These are phyloP conservation scores for Emericellopsis cladophorae DNA, from an alignment of 2,329 filamentous ascomycete genomes.

Conservation along the genomic window DNA sequence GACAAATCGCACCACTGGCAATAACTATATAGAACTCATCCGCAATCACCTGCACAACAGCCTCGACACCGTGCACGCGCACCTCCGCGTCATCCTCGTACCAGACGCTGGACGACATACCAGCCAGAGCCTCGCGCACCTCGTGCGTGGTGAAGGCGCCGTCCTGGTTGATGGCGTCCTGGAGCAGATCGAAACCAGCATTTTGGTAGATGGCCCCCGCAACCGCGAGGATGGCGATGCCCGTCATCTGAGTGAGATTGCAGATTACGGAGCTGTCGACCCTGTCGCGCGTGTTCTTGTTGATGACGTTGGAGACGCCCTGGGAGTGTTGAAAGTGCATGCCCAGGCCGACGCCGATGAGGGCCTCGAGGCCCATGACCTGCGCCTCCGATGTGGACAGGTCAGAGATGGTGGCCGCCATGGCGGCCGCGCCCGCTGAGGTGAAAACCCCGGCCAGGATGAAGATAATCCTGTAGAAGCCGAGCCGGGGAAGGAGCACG, in stretches of 20 bases:
- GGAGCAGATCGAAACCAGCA: constrained; percentile 11
- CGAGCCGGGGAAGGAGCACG: constrained; percentile 19
- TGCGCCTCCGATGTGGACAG: constrained; percentile 9
- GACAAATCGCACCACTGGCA: constrained; percentile 10
- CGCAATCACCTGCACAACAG: constrained; percentile 12
- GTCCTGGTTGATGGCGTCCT: constrained; percentile 6
- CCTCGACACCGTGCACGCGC: constrained; percentile 7
- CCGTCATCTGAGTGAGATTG: constrained; percentile 18
- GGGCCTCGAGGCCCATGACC: constrained; percentile 16
- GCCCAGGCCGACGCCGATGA: constrained; percentile 18
- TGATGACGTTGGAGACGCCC: constrained; percentile 14
- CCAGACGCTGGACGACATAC: constrained; percentile 12
- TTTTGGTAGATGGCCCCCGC: constrained; percentile 18
- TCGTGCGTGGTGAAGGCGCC: constrained; percentile 8
- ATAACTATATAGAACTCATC: constrained; percentile 13
- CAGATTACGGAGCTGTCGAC: constrained; percentile 18
- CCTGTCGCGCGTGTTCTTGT: constrained; percentile 11
- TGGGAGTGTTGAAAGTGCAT: constrained; percentile 16
- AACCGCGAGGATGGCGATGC: constrained; percentile 12
- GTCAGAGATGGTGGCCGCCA: constrained; percentile 10
- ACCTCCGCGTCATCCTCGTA: constrained; percentile 7
- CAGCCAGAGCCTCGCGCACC: constrained; percentile 14
- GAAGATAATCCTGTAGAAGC: constrained; percentile 22
- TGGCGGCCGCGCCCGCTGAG: constrained; percentile 11
- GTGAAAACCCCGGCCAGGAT: constrained; percentile 12